A percentile compares a stretch with the other conserved stretches of the same genome.
Evolutionary conservation across 257 asterid species (phyloP).

Genomic region (Haberlea rhodopensis): DNA sequence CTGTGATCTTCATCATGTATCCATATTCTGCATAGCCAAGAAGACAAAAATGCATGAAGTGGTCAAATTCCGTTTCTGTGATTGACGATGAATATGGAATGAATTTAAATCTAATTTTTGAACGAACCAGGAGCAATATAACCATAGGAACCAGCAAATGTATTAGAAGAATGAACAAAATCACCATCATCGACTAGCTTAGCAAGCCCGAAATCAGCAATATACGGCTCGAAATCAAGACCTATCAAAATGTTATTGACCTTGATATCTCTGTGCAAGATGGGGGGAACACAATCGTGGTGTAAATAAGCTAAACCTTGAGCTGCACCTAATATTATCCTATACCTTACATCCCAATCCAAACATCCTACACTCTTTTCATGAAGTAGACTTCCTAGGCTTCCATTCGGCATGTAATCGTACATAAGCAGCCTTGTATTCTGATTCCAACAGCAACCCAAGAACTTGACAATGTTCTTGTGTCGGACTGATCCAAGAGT

Average conservation of each 20-base stretch:
- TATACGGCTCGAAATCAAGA: constrained; percentile 78
- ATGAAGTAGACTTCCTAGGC: constrained; percentile 75
- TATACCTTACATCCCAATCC: constrained; percentile 81
- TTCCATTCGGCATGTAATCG: constrained; percentile 87
- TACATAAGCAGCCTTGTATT: constrained; percentile 74
- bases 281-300: constrained; percentile 85
- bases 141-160: constrained; percentile 86
- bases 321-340: constrained; percentile 70
- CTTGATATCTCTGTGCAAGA: constrained; percentile 83
- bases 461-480: constrained; percentile 74
- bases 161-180: constrained; percentile 64
- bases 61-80: not conserved
- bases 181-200: constrained; percentile 66
- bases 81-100: not conserved
- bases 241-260: constrained; percentile 80
- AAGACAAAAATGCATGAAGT: not conserved
- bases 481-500: constrained; percentile 80
- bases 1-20: constrained; percentile 77
- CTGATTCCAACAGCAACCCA: constrained; percentile 88
- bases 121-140: constrained; percentile 84
- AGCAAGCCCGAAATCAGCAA: constrained; percentile 88
- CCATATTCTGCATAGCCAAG: constrained; percentile 60
- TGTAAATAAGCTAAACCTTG: constrained; percentile 80
- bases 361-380: constrained; percentile 57
- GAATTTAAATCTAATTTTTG: not conserved